These are phyloP conservation scores for Astrephomene gubernaculifera DNA, from an alignment of 139 green algal species.

Conservation along the genomic window DNA sequence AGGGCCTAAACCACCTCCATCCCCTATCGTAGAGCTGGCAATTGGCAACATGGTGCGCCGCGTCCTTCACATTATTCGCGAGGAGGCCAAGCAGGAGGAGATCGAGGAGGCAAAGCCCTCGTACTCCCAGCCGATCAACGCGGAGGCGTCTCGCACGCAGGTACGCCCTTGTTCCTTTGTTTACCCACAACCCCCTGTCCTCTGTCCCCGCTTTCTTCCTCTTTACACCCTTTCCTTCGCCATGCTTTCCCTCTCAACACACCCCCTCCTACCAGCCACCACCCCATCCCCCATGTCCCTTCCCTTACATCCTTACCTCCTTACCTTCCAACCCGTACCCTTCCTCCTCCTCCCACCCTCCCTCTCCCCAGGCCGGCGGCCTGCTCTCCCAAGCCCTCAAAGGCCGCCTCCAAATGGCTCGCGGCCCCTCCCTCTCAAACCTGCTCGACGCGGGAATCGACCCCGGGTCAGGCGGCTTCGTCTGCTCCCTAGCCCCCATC, in stretches of 20 bases:
- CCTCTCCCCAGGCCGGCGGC: slow-evolving; percentile 21
- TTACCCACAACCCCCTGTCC: background rate
- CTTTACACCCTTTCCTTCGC: background rate
- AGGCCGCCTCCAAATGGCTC: slow-evolving; percentile 33
- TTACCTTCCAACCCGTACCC: background rate
- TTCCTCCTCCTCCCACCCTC: background rate
- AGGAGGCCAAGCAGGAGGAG: slow-evolving; percentile 82
- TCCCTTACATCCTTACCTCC: background rate
- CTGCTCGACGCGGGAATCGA: slow-evolving; percentile 74
- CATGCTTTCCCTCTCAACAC: background rate
- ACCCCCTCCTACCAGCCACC: background rate
- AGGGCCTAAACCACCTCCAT: no score
- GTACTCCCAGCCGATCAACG: background rate
- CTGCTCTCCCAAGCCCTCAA: slow-evolving; percentile 62
- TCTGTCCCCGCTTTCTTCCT: background rate
- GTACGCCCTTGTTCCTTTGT: background rate
- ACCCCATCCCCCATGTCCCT: background rate
- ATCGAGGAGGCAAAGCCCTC: slow-evolving; percentile 55
- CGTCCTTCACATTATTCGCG: slow-evolving; percentile 94
- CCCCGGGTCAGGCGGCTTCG: background rate
- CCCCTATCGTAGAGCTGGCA: slow-evolving; percentile 89
- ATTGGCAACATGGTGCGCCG: slow-evolving; percentile 95
- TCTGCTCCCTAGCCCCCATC: background rate
- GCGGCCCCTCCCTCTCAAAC: slow-evolving; percentile 81
- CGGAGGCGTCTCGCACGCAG: background rate